Evolutionary conservation across 2,329 filamentous ascomycete species (phyloP), one percentile per base, ranked within the genome.

Genomic region (Colletotrichum abscissum): DNA sequence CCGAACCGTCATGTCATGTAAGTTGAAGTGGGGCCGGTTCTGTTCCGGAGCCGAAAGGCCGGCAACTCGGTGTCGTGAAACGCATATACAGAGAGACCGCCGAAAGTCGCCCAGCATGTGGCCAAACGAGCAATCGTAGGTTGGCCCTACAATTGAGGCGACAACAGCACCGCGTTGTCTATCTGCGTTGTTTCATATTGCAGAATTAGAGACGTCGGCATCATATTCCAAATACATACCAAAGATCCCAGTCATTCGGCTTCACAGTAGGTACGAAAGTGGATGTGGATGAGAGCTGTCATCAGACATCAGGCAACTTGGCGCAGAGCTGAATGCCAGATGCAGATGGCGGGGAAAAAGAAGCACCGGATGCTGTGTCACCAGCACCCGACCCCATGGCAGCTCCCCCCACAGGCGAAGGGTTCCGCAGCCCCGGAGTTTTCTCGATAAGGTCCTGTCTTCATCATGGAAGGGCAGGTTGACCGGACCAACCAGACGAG

Each of bases 391-490:
- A 67, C 64, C 33, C 12, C 33, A 35, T 12, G 33, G 33, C 33
- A 35, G 33, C 33, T 35, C 8, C 0, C 33, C 33, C 33, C 11
- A 35, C 33, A 35, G 11, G 28, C n/a, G 35, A 56, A n/a, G 19
- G 8, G 35, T 67, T 68, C 64, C 69, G 69, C 24, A 42, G 49
- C 64, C n/a, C 64, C 63, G 69, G 69, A 22, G 63, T 30, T 63
- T 28, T 58, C 56, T 68, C 64, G 64, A 35, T 9, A 30, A 46
- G 19, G 42, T 12, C 4, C 22, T 42, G 57, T n/a, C n/a, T 35
- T 22, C 9, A n/a, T 56, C 52, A 24, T 16, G 52, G 30, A 33
- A 33, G 9, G 8, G 30, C 8, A 33, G 8, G 30, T 33, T 33
- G 30, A 33, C 30, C 30, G 30, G 30, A 33, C 30, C 30, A 68